phyloP scores from a whole-genome alignment of 2,329 filamentous ascomycete genomes.

The Fusarium austroafricanum region DNA sequence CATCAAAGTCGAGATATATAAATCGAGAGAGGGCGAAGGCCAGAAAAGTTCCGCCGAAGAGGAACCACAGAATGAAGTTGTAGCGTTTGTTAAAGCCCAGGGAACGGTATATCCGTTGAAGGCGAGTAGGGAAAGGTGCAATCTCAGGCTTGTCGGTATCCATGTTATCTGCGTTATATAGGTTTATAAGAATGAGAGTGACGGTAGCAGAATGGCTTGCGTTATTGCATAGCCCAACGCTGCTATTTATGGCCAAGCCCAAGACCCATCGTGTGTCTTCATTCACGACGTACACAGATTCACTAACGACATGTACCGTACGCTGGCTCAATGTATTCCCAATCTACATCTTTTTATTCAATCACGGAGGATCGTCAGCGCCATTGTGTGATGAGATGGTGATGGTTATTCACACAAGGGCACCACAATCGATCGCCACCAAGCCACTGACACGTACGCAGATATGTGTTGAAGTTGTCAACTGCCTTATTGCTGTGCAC shows the following conservation, averaged over 20 bases:
- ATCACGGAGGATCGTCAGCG: slow-evolving; percentile 10
- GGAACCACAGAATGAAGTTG: slow-evolving; percentile 66
- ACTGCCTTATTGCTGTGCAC: not conserved
- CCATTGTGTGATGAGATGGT: slow-evolving; percentile 26
- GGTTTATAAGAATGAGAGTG: not conserved
- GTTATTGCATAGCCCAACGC: not conserved
- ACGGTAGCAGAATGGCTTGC: not conserved
- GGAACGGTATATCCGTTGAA: slow-evolving; percentile 53
- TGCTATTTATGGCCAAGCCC: slow-evolving; percentile 15
- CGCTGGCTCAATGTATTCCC: slow-evolving; percentile 7
- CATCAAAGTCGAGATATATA: slow-evolving; percentile 46
- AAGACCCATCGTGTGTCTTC: not conserved
- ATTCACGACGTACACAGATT: not conserved
- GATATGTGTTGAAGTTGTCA: not conserved
- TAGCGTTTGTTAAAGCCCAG: slow-evolving; percentile 68
- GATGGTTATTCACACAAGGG: not conserved
- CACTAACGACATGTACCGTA: not conserved
- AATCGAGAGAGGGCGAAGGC: slow-evolving; percentile 39
- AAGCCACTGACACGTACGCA: slow-evolving; percentile 20
- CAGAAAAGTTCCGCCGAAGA: slow-evolving; percentile 56
- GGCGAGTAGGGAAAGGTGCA: not conserved
- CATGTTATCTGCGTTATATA: slow-evolving; percentile 1
- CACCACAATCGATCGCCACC: slow-evolving; percentile 14
- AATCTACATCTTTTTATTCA: slow-evolving; percentile 4
- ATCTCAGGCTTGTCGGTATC: not conserved